phyloP scores from a whole-genome alignment of 1,139 yeast genomes.

The Nakaseomyces kungkrabaensis region DNA sequence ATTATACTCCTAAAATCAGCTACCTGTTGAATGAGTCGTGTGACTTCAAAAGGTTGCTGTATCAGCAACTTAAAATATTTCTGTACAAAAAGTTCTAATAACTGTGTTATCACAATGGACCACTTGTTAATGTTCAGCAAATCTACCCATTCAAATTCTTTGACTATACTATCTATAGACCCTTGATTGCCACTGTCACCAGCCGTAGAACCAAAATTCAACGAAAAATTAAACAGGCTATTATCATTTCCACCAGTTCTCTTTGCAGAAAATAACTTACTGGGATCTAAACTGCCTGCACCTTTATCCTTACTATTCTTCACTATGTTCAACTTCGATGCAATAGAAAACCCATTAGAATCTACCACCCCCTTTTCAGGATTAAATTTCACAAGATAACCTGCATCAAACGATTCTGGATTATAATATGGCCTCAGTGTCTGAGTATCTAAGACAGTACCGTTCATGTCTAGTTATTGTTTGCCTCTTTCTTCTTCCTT shows the following conservation, averaged over 20 bases:
- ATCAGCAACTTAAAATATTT: slow-evolving; percentile 58
- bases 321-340: slow-evolving; percentile 30
- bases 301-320: slow-evolving; percentile 11
- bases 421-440: slow-evolving; percentile 58
- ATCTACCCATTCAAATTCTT: slow-evolving; percentile 58
- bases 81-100: slow-evolving; percentile 51
- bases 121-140: slow-evolving; percentile 52
- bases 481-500: too few species aligned
- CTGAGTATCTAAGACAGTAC: background rate
- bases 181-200: slow-evolving; percentile 1
- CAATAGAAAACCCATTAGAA: slow-evolving; percentile 30
- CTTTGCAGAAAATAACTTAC: slow-evolving; percentile 1
- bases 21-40: slow-evolving; percentile 68
- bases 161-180: slow-evolving; percentile 10
- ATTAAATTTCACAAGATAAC: slow-evolving; percentile 49
- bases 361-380: slow-evolving; percentile 50
- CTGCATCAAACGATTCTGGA: slow-evolving; percentile 58
- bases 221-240: slow-evolving; percentile 5
- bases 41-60: slow-evolving; percentile 85
- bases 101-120: slow-evolving; percentile 42
- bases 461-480: background rate
- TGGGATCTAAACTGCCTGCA: slow-evolving; percentile 1
- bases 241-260: slow-evolving; percentile 3
- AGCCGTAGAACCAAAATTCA: slow-evolving; percentile 5
- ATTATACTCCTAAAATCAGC: slow-evolving; percentile 39